Evolutionary conservation across 1,284 basidiomycete genomes (phyloP).

Genomic region (Ceratobasidium theobromae): DNA sequence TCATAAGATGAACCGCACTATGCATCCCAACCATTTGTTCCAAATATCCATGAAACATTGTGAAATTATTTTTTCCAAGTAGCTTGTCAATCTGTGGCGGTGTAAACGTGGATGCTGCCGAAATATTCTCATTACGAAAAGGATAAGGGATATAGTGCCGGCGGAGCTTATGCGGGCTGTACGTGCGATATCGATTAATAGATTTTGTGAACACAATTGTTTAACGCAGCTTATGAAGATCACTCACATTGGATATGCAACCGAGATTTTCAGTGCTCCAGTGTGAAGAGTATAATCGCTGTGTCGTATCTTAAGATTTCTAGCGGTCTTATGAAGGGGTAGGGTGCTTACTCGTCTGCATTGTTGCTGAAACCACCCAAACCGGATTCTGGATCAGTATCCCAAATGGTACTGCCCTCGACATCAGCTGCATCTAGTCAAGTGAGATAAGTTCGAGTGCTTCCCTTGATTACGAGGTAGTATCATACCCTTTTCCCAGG

Average conservation of each 20-base stretch:
- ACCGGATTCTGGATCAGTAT: background rate
- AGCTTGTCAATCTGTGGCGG: background rate
- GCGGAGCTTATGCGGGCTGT: background rate
- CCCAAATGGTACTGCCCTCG: constrained; percentile 3
- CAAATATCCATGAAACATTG: background rate
- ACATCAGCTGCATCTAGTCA: constrained; percentile 1
- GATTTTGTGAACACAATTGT: background rate
- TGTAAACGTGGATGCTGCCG: background rate
- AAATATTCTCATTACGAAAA: background rate
- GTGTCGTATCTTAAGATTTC: background rate
- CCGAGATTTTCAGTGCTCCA: background rate
- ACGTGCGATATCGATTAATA: too few species aligned
- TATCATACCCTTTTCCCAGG: constrained; percentile 6
- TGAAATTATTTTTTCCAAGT: background rate
- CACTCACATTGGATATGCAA: background rate
- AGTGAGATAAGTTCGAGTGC: too few species aligned
- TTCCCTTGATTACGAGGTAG: too few species aligned
- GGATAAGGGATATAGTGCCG: background rate
- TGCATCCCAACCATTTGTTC: background rate
- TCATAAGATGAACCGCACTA: background rate
- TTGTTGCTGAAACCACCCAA: constrained; percentile 11
- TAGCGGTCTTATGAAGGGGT: background rate
- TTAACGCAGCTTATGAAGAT: background rate
- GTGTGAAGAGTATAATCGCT: background rate
- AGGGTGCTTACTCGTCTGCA: background rate